These are phyloP conservation scores for Prunella vulgaris DNA, from an alignment of 257 asterid species.

Conservation along the genomic window DNA sequence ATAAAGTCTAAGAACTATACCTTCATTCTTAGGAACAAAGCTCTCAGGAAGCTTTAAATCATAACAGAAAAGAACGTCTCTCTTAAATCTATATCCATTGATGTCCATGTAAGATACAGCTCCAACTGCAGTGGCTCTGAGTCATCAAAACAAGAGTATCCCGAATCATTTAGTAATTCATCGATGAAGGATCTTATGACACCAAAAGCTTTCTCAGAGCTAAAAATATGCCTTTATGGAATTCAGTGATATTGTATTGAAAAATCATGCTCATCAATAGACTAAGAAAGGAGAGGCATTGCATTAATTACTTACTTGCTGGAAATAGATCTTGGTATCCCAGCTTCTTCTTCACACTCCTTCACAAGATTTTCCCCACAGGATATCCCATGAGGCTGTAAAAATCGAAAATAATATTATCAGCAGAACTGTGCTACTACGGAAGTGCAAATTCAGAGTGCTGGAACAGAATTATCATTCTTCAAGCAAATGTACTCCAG, in stretches of 20 bases:
- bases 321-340: slow-evolving; percentile 71
- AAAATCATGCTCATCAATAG: slow-evolving; percentile 1
- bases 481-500: not conserved
- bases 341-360: slow-evolving; percentile 97
- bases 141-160: slow-evolving; percentile 20
- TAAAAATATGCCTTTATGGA: too few relatives aligned
- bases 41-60: slow-evolving; percentile 79
- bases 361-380: slow-evolving; percentile 77
- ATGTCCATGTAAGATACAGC: slow-evolving; percentile 81
- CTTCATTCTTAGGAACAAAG: slow-evolving; percentile 70
- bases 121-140: slow-evolving; percentile 83
- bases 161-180: slow-evolving; percentile 2
- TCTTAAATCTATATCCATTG: slow-evolving; percentile 67
- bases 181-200: not conserved
- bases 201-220: slow-evolving; percentile 2
- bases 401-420: not conserved
- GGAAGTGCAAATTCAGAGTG: not conserved
- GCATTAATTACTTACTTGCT: slow-evolving; percentile 40
- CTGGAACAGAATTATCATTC: not conserved
- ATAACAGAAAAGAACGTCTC: slow-evolving; percentile 93
- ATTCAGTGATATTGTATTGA: not conserved
- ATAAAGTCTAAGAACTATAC: slow-evolving; percentile 30
- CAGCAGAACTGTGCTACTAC: slow-evolving; percentile 5
- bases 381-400: slow-evolving; percentile 83
- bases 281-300: not conserved